These are phyloP conservation scores for Lipomyces chichibuensis DNA, from an alignment of 805 yeast genomes.

Conservation along the genomic window DNA sequence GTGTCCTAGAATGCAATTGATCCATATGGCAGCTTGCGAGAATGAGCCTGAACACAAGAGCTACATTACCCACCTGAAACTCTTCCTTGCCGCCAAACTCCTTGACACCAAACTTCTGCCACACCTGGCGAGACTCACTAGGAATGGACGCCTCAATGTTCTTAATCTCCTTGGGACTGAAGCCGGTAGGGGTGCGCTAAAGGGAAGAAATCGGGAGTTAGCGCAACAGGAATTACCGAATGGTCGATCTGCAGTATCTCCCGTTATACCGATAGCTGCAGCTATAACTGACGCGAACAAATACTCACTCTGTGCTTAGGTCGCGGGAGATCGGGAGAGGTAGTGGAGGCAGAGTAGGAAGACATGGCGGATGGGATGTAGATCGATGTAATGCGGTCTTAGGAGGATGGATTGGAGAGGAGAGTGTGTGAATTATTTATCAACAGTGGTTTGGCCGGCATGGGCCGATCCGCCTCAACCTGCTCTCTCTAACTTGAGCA, in stretches of 20 bases:
- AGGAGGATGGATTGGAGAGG: conserved; percentile 5
- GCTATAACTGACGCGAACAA: not conserved
- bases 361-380: conserved; percentile 3
- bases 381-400: not conserved
- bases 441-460: no score
- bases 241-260: no score
- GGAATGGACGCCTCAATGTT: conserved; percentile 84
- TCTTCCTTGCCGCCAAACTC: conserved; percentile 56
- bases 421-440: not conserved
- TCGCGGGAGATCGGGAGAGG: conserved; percentile 18
- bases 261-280: no score
- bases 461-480: no score
- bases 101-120: conserved; percentile 70
- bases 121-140: conserved; percentile 68
- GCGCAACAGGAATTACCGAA: not conserved
- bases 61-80: conserved; percentile 46
- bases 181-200: conserved; percentile 81
- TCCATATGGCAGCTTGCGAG: not conserved
- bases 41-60: not conserved
- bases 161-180: conserved; percentile 85
- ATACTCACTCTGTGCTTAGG: conserved; percentile 33
- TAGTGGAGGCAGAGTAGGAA: not conserved
- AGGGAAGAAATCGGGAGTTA: conserved; percentile 1
- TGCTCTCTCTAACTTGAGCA: no score
- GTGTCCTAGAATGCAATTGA: not conserved